Base-by-base conservation (phyloP, 768 basidiomycete genomes). In the Hirschioporus abietinus region DNA sequence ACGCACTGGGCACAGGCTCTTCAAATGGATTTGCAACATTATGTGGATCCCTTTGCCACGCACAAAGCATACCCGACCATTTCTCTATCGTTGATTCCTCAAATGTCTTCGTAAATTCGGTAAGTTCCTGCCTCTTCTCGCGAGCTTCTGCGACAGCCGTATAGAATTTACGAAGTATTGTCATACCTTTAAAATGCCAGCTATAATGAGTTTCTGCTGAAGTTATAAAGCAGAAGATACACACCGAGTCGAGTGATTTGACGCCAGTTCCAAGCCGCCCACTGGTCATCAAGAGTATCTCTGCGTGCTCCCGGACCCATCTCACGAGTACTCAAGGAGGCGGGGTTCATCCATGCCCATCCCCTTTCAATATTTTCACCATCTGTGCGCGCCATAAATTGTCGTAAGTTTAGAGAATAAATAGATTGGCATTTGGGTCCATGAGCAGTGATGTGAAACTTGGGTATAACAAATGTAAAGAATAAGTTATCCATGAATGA, bases 381-480 rank as follows among this genome's bases (percentile, higher is more conserved):
- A 25, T 64, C 63, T 24, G 35, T 24, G 3, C 63, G 2, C 1
- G 4, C 63, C 23, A 52, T 36, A 17, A 15, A 24, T 25, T 15
- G 17, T 42, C 25, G 63, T 5, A 60, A 70, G 35, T 73, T 73
- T 62, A 74, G 64, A 1, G 73, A 74, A 36, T 58, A 72, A 7
- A 35, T 15, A 7, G 60, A 35, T 52, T 65, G 66, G 65, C 72
- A 73, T 5, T 27, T 42, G 8, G 27, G 24, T n/a, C 66, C 64
- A 58, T 73, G 72, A 17, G 65, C 67, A 15, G 67, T 63, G 17
- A 70, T 63, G 61, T 73, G 72, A 35, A 73, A 72, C 34, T 73
- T 73, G 0, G 78, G 78, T n/a, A 78, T 61, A 36, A 35, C 63
- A 24, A 30, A 64, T 18, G 27, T 9, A 26, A 69, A 63, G 25